These are phyloP conservation scores for Cydonia oblonga DNA, from an alignment of 331 rosid genomes.

Conservation along the genomic window DNA sequence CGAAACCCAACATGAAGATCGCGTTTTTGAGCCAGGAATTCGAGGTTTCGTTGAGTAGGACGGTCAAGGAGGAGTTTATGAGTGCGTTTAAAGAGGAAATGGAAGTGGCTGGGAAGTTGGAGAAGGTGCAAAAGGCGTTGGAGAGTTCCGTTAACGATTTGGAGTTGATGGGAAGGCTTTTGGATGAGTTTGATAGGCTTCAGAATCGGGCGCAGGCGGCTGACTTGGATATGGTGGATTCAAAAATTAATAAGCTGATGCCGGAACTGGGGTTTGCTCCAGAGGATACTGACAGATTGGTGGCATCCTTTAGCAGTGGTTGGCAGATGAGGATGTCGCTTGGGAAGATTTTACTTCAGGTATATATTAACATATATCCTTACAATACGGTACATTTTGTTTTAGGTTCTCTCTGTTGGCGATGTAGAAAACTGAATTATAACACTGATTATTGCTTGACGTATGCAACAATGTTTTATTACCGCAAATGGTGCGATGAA, in stretches of 20 bases:
- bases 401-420: not conserved
- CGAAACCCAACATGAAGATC: constrained; percentile 62
- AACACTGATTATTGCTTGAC: not conserved
- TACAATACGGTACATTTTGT: constrained; percentile 13
- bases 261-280: constrained; percentile 74
- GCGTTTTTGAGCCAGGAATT: constrained; percentile 89
- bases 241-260: constrained; percentile 66
- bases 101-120: constrained; percentile 67
- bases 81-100: constrained; percentile 88
- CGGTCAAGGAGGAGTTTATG: constrained; percentile 84
- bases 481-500: not conserved
- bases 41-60: constrained; percentile 77
- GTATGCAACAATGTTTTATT: not conserved
- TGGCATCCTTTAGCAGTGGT: constrained; percentile 91
- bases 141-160: constrained; percentile 60
- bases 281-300: constrained; percentile 82
- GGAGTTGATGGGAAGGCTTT: constrained; percentile 80
- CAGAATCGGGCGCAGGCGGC: constrained; percentile 66
- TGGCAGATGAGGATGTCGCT: constrained; percentile 99
- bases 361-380: constrained; percentile 13
- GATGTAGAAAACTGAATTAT: constrained; percentile 2
- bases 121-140: constrained; percentile 82
- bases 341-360: constrained; percentile 96
- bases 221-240: constrained; percentile 59
- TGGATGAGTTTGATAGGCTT: constrained; percentile 84